Evolutionary conservation across 768 basidiomycete genomes (phyloP), one percentile per base, ranked within the genome.

Genomic region (Daedalea quercina): DNA sequence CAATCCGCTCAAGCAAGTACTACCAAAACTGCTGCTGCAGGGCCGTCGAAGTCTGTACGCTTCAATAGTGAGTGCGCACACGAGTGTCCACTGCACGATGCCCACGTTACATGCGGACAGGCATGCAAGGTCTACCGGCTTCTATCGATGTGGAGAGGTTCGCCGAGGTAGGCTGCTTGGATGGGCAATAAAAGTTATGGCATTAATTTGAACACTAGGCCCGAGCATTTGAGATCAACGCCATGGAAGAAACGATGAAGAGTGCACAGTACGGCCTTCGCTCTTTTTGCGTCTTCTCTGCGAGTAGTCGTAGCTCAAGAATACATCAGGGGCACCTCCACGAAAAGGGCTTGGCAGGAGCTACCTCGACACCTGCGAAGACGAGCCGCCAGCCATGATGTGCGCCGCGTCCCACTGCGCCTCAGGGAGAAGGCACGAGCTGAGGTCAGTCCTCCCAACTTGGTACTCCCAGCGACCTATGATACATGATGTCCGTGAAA

Each of bases 321-420:
- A 1, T 1, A 24, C 12, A 25, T 3, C 37, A 94, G 90, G 51
- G 75, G 76, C 8, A 78, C 77, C 58, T 79, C 86, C 15, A 89
- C 87, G 0, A 84, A 88, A 52, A 77, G 94, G 54, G 89, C 84
- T 3, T 99, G 94, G 84, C 95, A 99, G 68, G 84, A 87, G 9
- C 78, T 98, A 7, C 95, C 95, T 11, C 81, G 95, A 17, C 90
- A 94, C 68, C 76, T 99, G 22, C 81, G 96, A 25, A 78, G 95
- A 43, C 77, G 95, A 63, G 95, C 95, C 11, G 95, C 96, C 2
- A 94, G 91, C 62, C 95, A 98, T 67, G 88, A 97, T 67, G 84
- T 93, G 22, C 84, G 92, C 3, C 82, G 94, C 11, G 90, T 99
- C 26, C 95, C 95, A 1, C 66, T 79, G n/a, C 78, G 88, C 17